A percentile compares a stretch with the other conserved stretches of the same genome.
These are phyloP conservation scores for Lepidium didymum DNA, from an alignment of 345 rosid genomes.

Conservation along the genomic window DNA sequence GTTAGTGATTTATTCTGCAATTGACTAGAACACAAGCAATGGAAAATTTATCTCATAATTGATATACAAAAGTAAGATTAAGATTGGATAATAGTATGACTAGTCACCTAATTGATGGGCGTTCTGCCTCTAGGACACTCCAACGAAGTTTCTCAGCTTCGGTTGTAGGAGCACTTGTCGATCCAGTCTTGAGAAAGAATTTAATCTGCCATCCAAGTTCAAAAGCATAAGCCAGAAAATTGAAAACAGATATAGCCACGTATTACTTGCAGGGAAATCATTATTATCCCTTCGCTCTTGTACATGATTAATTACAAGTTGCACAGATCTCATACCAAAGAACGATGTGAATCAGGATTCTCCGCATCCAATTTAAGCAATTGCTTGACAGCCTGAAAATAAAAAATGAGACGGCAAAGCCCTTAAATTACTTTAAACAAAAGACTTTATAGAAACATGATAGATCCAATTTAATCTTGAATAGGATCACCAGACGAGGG, in stretches of 20 bases:
- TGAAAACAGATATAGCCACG: background rate
- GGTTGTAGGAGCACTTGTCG: slow-evolving; percentile 55
- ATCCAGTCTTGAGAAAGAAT: slow-evolving; percentile 69
- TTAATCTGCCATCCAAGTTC: slow-evolving; percentile 47
- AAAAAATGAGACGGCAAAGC: background rate
- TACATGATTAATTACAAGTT: slow-evolving; percentile 1
- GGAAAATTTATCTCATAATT: background rate
- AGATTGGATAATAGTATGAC: background rate
- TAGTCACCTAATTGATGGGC: slow-evolving; percentile 69
- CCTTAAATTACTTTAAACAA: background rate
- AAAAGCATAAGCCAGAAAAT: background rate
- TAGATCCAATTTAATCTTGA: background rate
- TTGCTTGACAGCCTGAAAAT: slow-evolving; percentile 76
- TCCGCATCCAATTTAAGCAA: slow-evolving; percentile 78
- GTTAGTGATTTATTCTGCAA: slow-evolving; percentile 67
- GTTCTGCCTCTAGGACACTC: slow-evolving; percentile 89
- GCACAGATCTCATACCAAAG: slow-evolving; percentile 53
- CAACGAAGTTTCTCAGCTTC: slow-evolving; percentile 76
- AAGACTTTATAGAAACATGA: background rate
- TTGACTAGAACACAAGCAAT: slow-evolving; percentile 43
- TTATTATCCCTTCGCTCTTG: background rate
- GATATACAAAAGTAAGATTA: background rate
- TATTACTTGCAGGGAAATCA: background rate
- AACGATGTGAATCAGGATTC: slow-evolving; percentile 80
- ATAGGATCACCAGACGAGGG: background rate